Evolutionary conservation across 1,139 yeast species (phyloP).

Genomic region (Pichia inconspicua): DNA sequence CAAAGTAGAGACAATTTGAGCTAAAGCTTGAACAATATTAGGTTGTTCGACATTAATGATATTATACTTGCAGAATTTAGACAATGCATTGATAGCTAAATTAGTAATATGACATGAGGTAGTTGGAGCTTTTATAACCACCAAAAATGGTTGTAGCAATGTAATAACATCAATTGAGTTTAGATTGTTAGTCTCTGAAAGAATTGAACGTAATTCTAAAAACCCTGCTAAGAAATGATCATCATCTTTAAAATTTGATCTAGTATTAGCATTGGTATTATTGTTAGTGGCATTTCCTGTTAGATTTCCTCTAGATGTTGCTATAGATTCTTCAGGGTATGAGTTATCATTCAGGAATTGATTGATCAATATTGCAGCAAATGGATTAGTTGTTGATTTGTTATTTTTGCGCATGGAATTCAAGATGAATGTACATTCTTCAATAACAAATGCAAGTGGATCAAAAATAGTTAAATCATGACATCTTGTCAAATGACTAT

Average conservation of each 20-base stretch:
- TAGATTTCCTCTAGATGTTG: neutral
- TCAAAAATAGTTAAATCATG: constrained; percentile 30
- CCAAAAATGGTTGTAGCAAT: constrained; percentile 74
- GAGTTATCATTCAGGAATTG: constrained; percentile 30
- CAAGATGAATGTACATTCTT: constrained; percentile 80
- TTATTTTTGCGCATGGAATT: constrained; percentile 87
- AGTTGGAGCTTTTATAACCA: constrained; percentile 77
- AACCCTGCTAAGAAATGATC: constrained; percentile 76
- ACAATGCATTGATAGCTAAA: constrained; percentile 67
- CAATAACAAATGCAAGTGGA: constrained; percentile 75
- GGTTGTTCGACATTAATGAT: constrained; percentile 39
- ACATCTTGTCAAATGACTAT: neutral
- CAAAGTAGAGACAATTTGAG: constrained; percentile 64
- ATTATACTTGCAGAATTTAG: constrained; percentile 58
- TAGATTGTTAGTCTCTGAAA: constrained; percentile 49
- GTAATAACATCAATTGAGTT: constrained; percentile 62
- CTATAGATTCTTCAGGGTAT: constrained; percentile 7
- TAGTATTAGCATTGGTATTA: constrained; percentile 15
- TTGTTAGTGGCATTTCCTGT: constrained; percentile 13
- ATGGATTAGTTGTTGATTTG: constrained; percentile 60
- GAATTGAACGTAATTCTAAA: constrained; percentile 65
- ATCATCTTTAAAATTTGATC: constrained; percentile 27
- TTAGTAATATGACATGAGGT: constrained; percentile 85
- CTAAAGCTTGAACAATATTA: constrained; percentile 46
- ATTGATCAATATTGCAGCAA: constrained; percentile 71